Percentiles rank a stretch among this genome's conserved stretches.
phyloP scores from a whole-genome alignment of 768 basidiomycete genomes.

The Sistotremastrum niveocremeum region DNA sequence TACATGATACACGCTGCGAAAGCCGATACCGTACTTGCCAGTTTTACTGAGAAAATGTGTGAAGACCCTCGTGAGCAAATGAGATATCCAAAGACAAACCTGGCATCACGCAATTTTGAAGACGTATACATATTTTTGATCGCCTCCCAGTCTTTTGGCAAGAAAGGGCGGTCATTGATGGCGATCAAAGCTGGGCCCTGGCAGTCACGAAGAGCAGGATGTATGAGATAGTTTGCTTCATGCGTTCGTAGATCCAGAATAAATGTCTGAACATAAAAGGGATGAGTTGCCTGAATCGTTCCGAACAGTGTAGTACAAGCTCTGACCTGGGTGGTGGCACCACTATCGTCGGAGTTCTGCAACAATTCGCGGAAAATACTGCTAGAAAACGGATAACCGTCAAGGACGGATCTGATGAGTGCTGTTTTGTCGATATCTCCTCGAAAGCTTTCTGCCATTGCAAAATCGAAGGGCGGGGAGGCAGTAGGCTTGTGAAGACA shows the following conservation, averaged over 20 bases:
- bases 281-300: too few relatives aligned
- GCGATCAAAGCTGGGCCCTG: slow-evolving; percentile 36
- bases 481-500: too few relatives aligned
- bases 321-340: slow-evolving; percentile 4
- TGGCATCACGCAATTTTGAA: slow-evolving; percentile 30
- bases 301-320: too few relatives aligned
- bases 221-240: slow-evolving; percentile 11
- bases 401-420: slow-evolving; percentile 4
- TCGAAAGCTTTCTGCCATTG: slow-evolving; percentile 4
- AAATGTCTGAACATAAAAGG: slow-evolving; percentile 20
- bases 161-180: slow-evolving; percentile 31
- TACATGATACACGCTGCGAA: slow-evolving; percentile 39
- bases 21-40: slow-evolving; percentile 40
- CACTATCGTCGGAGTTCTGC: slow-evolving; percentile 8
- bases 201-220: slow-evolving; percentile 14
- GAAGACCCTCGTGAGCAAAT: not conserved
- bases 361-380: slow-evolving; percentile 3
- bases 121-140: slow-evolving; percentile 29
- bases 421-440: slow-evolving; percentile 5
- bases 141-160: slow-evolving; percentile 29
- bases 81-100: slow-evolving; percentile 11
- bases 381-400: slow-evolving; percentile 5
- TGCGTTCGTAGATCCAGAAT: slow-evolving; percentile 27
- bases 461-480: not conserved
- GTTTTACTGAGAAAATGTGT: slow-evolving; percentile 24